Conservation (phyloP, 2,329 filamentous ascomycete genomes). For the Colletotrichum phormii region DNA sequence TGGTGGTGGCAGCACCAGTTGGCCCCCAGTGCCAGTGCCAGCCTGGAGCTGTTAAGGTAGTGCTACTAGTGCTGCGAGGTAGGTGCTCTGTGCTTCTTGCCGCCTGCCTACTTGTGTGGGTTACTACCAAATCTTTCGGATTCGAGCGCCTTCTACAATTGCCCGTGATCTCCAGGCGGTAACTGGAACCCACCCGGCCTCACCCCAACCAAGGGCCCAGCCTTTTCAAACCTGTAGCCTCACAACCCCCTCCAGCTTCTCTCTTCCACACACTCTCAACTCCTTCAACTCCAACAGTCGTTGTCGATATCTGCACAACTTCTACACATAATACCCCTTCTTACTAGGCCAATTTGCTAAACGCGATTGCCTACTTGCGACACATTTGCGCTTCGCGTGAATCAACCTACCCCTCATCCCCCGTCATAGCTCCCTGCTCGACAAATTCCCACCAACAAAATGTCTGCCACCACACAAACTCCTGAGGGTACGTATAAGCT, state of each 20-base stretch:
- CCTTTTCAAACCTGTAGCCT: constrained; percentile 34
- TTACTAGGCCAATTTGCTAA: not conserved
- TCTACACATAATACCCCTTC: not conserved
- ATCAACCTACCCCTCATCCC: constrained; percentile 33
- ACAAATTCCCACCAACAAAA: constrained; percentile 38
- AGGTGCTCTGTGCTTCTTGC: constrained; percentile 11
- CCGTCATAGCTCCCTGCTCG: constrained; percentile 35
- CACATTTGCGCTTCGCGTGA: constrained; percentile 28
- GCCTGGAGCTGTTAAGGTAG: not conserved
- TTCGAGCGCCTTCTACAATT: constrained; percentile 37
- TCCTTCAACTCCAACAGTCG: constrained; percentile 8
- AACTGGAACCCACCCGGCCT: constrained; percentile 33
- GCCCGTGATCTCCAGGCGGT: constrained; percentile 36
- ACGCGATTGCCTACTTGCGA: constrained; percentile 24
- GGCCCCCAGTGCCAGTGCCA: not conserved
- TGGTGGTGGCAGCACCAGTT: not conserved
- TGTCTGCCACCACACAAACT: constrained; percentile 45
- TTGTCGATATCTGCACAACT: constrained; percentile 7
- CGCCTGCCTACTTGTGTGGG: constrained; percentile 19
- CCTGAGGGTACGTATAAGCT: constrained; percentile 53
- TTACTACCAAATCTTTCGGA: constrained; percentile 33
- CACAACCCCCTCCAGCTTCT: constrained; percentile 30
- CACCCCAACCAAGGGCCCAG: constrained; percentile 30
- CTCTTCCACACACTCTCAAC: constrained; percentile 3
- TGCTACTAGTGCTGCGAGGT: not conserved